Percentiles rank a stretch among this genome's conserved stretches.
These are phyloP conservation scores for Pseudotulostoma volvatum DNA, from an alignment of 495 filamentous ascomycete species.

Conservation along the genomic window DNA sequence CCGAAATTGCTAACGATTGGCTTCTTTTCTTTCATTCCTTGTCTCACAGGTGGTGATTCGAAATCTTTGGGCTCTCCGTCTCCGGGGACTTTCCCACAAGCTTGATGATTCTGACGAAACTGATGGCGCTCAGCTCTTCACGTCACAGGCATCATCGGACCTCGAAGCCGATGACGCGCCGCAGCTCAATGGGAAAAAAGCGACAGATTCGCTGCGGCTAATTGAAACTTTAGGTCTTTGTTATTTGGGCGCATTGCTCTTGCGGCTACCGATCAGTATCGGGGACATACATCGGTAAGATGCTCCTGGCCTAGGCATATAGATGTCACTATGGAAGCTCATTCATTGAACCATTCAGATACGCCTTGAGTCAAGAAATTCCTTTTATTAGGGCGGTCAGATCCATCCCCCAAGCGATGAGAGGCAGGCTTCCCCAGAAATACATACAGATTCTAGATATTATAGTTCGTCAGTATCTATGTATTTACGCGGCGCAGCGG, in stretches of 20 bases:
- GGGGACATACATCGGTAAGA: slow-evolving; percentile 42
- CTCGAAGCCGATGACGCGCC: slow-evolving; percentile 14
- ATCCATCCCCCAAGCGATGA: slow-evolving; percentile 47
- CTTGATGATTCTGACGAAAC: slow-evolving; percentile 18
- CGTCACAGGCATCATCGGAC: slow-evolving; percentile 28
- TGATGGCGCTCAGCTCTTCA: slow-evolving; percentile 25
- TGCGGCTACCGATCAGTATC: slow-evolving; percentile 46
- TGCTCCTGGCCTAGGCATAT: too few relatives aligned
- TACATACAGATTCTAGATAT: slow-evolving; percentile 42
- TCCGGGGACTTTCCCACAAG: slow-evolving; percentile 32
- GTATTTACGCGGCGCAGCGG: too few relatives aligned
- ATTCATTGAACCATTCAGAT: slow-evolving; percentile 12
- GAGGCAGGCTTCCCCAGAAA: slow-evolving; percentile 42
- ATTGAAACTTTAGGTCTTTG: slow-evolving; percentile 48
- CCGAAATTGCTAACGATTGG: too few relatives aligned
- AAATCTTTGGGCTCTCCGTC: slow-evolving; percentile 54
- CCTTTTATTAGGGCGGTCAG: slow-evolving; percentile 28
- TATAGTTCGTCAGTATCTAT: too few relatives aligned
- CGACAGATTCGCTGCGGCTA: slow-evolving; percentile 34
- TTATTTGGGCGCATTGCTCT: slow-evolving; percentile 47
- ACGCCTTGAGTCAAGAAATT: slow-evolving; percentile 30
- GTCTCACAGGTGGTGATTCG: slow-evolving; percentile 33
- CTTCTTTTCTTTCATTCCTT: too few relatives aligned
- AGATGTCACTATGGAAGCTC: too few relatives aligned
- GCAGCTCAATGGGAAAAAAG: slow-evolving; percentile 15